Evolutionary conservation across 805 yeast genomes (phyloP).

Genomic region (Saturnispora saitoi): DNA sequence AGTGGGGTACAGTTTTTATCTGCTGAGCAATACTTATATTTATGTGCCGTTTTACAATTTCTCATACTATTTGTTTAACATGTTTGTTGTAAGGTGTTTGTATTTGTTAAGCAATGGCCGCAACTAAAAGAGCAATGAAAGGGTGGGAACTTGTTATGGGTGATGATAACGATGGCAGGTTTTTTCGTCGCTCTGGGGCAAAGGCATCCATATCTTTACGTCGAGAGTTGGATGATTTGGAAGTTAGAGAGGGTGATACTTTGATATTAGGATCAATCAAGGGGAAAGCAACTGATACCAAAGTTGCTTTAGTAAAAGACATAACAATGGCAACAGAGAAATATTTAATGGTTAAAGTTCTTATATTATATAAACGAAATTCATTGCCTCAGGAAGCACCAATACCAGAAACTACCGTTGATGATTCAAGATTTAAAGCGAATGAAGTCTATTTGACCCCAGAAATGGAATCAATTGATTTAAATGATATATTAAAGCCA

Average conservation of each 20-base stretch:
- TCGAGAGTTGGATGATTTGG: conserved; percentile 39
- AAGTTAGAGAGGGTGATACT: conserved; percentile 45
- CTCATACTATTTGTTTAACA: no score
- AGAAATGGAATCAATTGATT: conserved; percentile 34
- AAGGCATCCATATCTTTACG: conserved; percentile 9
- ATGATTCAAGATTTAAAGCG: conserved; percentile 15
- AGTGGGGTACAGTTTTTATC: no score
- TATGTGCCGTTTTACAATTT: no score
- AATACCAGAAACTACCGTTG: conserved; percentile 22
- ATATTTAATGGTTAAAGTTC: conserved; percentile 39
- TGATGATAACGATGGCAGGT: conserved; percentile 1
- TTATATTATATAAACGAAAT: conserved; percentile 34
- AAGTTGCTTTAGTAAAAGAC: conserved; percentile 43
- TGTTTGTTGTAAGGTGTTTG: no score
- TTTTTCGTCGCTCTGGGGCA: neutral
- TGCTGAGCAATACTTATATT: no score
- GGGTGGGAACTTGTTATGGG: conserved; percentile 31
- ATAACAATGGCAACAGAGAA: conserved; percentile 42
- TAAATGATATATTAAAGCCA: conserved; percentile 35
- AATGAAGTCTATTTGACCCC: conserved; percentile 53
- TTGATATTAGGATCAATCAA: conserved; percentile 33
- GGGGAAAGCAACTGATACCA: conserved; percentile 20
- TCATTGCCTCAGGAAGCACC: conserved; percentile 1
- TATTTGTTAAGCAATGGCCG: conserved; percentile 19
- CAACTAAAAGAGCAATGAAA: conserved; percentile 19